Conservation (phyloP, 495 filamentous ascomycete genomes). For the Hypoxylon perforatum region DNA sequence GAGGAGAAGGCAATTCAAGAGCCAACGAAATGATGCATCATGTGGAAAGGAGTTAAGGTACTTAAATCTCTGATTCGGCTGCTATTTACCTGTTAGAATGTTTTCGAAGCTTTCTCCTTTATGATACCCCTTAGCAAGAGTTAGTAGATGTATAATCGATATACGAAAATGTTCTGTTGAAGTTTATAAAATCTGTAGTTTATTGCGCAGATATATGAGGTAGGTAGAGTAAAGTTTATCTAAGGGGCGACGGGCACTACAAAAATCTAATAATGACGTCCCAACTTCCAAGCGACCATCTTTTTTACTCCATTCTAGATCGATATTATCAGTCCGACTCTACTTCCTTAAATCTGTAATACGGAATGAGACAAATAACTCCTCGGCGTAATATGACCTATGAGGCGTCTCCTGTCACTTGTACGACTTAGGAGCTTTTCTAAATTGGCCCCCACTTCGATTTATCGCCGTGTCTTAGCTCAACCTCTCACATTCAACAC, state of each 20-base stretch:
- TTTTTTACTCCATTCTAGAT: no score
- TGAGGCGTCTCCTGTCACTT: not conserved
- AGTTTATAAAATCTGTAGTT: not conserved
- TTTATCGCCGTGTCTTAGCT: not conserved
- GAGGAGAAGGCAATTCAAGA: not conserved
- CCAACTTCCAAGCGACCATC: no score
- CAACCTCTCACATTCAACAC: not conserved
- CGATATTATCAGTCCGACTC: no score
- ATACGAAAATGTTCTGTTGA: not conserved
- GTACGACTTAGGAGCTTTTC: not conserved
- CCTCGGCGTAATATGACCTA: not conserved
- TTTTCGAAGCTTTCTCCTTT: not conserved
- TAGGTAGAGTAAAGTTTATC: no score
- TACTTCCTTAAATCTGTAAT: no score
- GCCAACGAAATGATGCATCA: not conserved
- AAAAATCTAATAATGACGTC: no score
- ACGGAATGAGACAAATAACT: not conserved
- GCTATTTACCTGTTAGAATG: not conserved
- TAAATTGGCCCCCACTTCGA: not conserved
- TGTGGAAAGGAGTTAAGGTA: not conserved
- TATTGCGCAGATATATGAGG: no score
- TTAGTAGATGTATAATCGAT: not conserved
- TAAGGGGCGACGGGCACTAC: no score
- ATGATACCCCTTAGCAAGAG: not conserved
- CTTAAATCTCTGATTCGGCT: not conserved